Evolutionary conservation across 2,329 filamentous ascomycete genomes (phyloP).

Genomic region (Pseudogymnoascus sp.): DNA sequence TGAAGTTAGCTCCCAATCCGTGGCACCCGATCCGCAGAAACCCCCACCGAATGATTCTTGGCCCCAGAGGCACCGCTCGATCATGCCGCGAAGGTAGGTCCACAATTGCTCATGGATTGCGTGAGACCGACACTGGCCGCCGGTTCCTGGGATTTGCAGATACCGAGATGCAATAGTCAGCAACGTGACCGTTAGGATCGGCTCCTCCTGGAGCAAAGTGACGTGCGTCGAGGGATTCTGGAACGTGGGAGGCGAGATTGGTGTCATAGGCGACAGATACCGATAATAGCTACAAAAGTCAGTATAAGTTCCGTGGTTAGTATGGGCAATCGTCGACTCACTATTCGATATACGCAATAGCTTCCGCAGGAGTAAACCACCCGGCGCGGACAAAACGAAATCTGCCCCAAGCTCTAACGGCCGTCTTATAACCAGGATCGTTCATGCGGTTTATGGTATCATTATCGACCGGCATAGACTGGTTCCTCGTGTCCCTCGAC

Average conservation of each 20-base stretch:
- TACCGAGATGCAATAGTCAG: conserved; percentile 88
- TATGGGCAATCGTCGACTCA: conserved; percentile 35
- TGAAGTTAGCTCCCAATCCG: conserved; percentile 52
- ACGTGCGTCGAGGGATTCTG: conserved; percentile 72
- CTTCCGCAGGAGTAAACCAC: conserved; percentile 92
- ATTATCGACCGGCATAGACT: conserved; percentile 20
- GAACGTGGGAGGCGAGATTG: conserved; percentile 88
- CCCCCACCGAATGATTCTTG: conserved; percentile 92
- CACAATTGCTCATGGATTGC: conserved; percentile 93
- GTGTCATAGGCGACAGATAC: conserved; percentile 83
- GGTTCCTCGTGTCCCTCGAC: conserved; percentile 17
- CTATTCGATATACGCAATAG: conserved; percentile 91
- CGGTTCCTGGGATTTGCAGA: conserved; percentile 69
- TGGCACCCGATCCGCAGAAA: conserved; percentile 65
- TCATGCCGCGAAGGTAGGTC: conserved; percentile 91
- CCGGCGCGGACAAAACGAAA: conserved; percentile 94
- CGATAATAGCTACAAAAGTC: conserved; percentile 67
- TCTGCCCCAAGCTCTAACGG: conserved; percentile 79
- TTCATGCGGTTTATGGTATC: conserved; percentile 23
- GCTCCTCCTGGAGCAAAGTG: conserved; percentile 79
- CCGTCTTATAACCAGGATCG: conserved; percentile 56
- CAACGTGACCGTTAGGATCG: conserved; percentile 84
- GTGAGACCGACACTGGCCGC: conserved; percentile 74
- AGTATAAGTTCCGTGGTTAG: neutral
- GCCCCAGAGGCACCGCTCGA: conserved; percentile 89